Base-by-base conservation (phyloP, 139 green algal species). In the Bryopsis sp. region DNA sequence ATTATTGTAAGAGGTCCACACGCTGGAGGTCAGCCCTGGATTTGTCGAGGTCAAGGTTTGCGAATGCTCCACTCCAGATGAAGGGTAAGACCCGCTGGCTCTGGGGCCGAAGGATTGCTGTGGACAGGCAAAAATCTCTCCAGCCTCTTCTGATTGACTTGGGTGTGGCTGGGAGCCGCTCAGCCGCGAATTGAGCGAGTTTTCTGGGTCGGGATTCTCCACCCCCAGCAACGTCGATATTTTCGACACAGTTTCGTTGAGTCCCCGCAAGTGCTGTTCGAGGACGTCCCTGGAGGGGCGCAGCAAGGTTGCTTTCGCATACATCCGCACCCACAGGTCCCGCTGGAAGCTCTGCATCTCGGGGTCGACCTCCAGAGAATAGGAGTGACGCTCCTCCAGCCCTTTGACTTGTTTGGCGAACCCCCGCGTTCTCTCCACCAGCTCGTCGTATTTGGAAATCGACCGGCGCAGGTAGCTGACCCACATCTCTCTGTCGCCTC, bases 401-500 rank as follows among this genome's bases (percentile, higher is more conserved):
- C n/a, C n/a, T n/a, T n/a, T n/a, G n/a, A n/a, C n/a, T n/a, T n/a
- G n/a, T n/a, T n/a, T 19, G 43, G 70, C 70, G 34, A 36, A 60
- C 43, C 31, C 59, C 22, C 35, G 26, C 32, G 54, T 28, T 47
- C 43, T 43, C 36, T 74, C 74, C 62, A 79, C 64, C 38, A 79
- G 32, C 34, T 58, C 39, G 68, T 71, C 67, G 71, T 76, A 81
- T 24, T 67, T 15, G 26, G 37, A 47, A 3, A 78, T 35, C n/a
- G 62, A 74, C 4, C 62, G 43, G 19, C 43, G 43, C n/a, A 81
- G 38, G 47, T 57, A 74, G 29, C 37, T 28, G 15, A 81, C 31
- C 75, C 75, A 81, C 34, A 38, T 36, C 22, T 48, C 36, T 22
- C 75, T 58, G 58, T 81, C 69, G 58, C 70, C 71, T 26, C 60